Base-by-base conservation (phyloP, 148 eudicot species). In the Fallopia convolvulus region DNA sequence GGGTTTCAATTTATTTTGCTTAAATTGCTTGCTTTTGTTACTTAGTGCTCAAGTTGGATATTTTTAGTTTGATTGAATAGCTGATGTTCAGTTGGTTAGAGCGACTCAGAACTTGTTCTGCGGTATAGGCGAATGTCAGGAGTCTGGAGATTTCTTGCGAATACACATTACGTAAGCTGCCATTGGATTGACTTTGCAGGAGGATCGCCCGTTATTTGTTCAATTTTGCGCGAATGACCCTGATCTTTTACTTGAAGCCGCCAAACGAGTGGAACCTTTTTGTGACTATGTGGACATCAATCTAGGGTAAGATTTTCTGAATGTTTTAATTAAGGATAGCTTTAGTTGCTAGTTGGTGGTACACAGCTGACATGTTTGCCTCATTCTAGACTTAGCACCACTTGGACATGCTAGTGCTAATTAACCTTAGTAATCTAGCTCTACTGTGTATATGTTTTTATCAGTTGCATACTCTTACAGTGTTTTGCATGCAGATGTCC, bases 151-250 rank as follows among this genome's bases (percentile, higher is more conserved):
- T 56, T 7, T 23, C 30, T 56, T 56, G 26, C 20, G 63, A 42
- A 20, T 56, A 20, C 63, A 56, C 26, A 6, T n/a, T 56, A 56
- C 20, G 5, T 56, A 6, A n/a, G 26, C 20, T 56, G 63, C 26
- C 60, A 53, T 18, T 53, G 60, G 60, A 46, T 42, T 42, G 11
- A 73, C 9, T 77, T 73, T 85, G 81, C 88, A 95, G 99, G 99
- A 93, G 80, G 99, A 95, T 74, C 88, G 99, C 14, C 99, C 99
- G 11, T 83, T 95, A 50, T 92, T 95, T 85, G 98, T 95, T 75
- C 99, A 95, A 75, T 95, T 93, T 68, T 95, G 99, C 83, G 99
- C 99, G 3, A 92, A 95, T 83, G 93, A 92, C 85, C 99, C 99
- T 12, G 90, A 85, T 70, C 81, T 87, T 77, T 86, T 95, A 73